These are phyloP conservation scores for Corniculantispora saksenae DNA, from an alignment of 2,329 filamentous ascomycete genomes.

Conservation along the genomic window DNA sequence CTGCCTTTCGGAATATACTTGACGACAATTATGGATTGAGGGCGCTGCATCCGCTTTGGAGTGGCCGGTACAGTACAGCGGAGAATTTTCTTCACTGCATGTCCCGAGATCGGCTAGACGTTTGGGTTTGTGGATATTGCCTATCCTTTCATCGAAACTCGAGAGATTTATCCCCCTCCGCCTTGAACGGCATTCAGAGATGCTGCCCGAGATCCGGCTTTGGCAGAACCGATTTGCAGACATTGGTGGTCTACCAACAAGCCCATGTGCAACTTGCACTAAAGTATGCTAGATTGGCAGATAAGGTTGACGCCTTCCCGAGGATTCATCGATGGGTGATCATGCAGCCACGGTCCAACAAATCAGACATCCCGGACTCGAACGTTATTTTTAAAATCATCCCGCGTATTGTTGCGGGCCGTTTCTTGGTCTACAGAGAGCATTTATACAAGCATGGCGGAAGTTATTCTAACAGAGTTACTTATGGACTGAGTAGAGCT, in stretches of 20 bases:
- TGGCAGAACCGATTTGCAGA: neutral
- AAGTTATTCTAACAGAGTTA: accelerated
- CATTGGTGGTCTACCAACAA: neutral
- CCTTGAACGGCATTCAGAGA: neutral
- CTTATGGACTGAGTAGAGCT: neutral
- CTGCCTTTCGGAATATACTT: neutral
- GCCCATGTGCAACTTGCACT: neutral
- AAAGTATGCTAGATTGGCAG: neutral
- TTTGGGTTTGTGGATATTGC: neutral
- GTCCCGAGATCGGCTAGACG: neutral
- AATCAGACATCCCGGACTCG: too few species aligned
- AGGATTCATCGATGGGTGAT: neutral
- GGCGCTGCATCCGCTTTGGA: neutral
- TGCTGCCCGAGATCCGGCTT: neutral
- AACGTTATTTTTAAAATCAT: neutral
- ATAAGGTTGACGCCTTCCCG: neutral
- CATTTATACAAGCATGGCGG: neutral
- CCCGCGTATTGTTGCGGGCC: neutral
- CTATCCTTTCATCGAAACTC: neutral
- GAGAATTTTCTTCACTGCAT: neutral
- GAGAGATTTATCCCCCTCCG: neutral
- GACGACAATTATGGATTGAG: neutral
- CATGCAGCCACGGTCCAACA: neutral
- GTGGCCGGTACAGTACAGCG: neutral
- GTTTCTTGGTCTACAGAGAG: neutral